Percentiles rank a stretch among this genome's conserved stretches.
Conservation (phyloP, 129 eudicot genomes). For the Oenanthe sinensis region DNA sequence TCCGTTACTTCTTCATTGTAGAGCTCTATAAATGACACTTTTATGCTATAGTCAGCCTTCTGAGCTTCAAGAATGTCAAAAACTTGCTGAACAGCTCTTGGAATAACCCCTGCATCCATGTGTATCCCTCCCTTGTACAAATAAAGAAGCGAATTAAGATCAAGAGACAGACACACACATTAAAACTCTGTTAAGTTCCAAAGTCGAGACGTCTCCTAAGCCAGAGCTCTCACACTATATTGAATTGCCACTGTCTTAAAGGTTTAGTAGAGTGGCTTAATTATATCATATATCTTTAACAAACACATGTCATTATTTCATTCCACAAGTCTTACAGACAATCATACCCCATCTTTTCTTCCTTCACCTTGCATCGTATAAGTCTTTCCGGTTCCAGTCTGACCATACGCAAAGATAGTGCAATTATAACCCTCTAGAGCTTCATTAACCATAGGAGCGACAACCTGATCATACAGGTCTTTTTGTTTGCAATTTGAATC, state of each 20-base stretch:
- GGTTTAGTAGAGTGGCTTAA: background rate
- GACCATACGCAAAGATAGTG: slow-evolving; percentile 63
- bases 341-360: slow-evolving; percentile 41
- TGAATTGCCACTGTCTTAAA: background rate
- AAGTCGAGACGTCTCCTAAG: background rate
- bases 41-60: slow-evolving; percentile 44
- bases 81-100: slow-evolving; percentile 49
- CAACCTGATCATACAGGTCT: slow-evolving; percentile 50
- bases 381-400: slow-evolving; percentile 65
- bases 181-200: background rate
- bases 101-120: slow-evolving; percentile 59
- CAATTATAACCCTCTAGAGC: slow-evolving; percentile 62
- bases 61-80: slow-evolving; percentile 44
- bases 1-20: slow-evolving; percentile 62
- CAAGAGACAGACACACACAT: background rate
- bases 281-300: background rate
- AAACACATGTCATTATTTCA: background rate
- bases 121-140: slow-evolving; percentile 46
- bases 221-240: background rate
- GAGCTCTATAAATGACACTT: slow-evolving; percentile 52
- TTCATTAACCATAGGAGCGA: slow-evolving; percentile 46
- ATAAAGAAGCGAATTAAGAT: background rate
- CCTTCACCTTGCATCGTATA: slow-evolving; percentile 70
- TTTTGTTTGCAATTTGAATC: slow-evolving; percentile 45
- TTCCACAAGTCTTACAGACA: background rate